These are phyloP conservation scores for Phytopythium helicoides DNA, from an alignment of 352 stramenopile genomes.

Conservation along the genomic window DNA sequence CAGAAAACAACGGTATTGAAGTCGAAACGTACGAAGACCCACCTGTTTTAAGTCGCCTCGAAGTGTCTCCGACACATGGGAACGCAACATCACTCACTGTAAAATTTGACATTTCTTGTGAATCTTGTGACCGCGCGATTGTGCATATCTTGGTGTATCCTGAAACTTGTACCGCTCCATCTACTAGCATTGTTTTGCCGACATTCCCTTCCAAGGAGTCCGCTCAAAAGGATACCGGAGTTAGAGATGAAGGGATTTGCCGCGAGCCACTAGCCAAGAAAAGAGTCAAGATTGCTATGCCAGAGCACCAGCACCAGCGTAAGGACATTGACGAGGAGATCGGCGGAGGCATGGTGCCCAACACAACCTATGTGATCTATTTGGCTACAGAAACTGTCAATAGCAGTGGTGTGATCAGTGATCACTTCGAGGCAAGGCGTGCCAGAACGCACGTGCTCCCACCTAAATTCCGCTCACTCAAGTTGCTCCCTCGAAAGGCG, in stretches of 20 bases:
- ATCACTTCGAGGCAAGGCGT: conserved; percentile 22
- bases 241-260: conserved; percentile 1
- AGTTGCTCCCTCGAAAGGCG: conserved; percentile 48
- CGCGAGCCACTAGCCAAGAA: conserved; percentile 22
- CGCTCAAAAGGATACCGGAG: neutral
- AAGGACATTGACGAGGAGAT: conserved; percentile 43
- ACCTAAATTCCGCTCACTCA: conserved; percentile 43
- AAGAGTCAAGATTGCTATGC: conserved; percentile 28
- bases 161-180: conserved; percentile 21
- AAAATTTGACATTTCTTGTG: conserved; percentile 54
- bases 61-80: conserved; percentile 46
- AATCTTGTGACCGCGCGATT: conserved; percentile 41
- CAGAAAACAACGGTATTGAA: conserved; percentile 41
- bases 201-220: too few species aligned
- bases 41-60: conserved; percentile 40
- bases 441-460: conserved; percentile 47
- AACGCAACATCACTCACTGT: conserved; percentile 52
- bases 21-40: conserved; percentile 50
- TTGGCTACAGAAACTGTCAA: conserved; percentile 51
- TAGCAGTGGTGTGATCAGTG: conserved; percentile 60
- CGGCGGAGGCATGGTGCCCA: conserved; percentile 24
- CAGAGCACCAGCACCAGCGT: conserved; percentile 29
- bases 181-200: conserved; percentile 12
- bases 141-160: conserved; percentile 55
- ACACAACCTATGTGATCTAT: conserved; percentile 49